A percentile compares a stretch with the other conserved stretches of the same genome.
Evolutionary conservation across 331 rosid genomes (phyloP).

Genomic region (Acacia pycnantha): DNA sequence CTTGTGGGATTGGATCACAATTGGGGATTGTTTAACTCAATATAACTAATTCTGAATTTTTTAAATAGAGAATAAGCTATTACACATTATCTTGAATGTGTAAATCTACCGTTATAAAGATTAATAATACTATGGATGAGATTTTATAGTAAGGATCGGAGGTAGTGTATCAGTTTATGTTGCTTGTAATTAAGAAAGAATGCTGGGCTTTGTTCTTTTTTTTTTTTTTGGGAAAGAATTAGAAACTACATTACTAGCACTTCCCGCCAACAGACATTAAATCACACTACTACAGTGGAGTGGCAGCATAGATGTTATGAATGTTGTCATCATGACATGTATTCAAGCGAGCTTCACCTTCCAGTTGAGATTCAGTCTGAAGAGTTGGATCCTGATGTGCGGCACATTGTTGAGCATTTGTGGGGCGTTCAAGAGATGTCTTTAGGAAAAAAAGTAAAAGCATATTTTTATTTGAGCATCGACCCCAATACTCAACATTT

Average conservation of each 20-base stretch:
- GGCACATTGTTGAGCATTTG: conserved; percentile 62
- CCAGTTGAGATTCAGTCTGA: conserved; percentile 32
- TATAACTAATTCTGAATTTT: neutral
- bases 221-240: conserved; percentile 3
- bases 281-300: conserved; percentile 37
- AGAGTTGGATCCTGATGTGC: conserved; percentile 34
- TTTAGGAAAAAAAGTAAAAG: conserved; percentile 46
- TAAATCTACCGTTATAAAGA: neutral
- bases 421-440: conserved; percentile 77
- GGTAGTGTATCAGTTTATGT: neutral
- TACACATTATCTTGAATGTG: neutral
- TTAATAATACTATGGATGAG: neutral
- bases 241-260: conserved; percentile 21
- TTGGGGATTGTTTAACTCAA: conserved; percentile 1
- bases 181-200: conserved; percentile 27
- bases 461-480: conserved; percentile 59
- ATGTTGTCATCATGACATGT: conserved; percentile 28
- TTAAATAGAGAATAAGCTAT: neutral
- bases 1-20: neutral
- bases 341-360: conserved; percentile 37
- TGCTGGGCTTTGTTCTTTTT: neutral
- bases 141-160: neutral
- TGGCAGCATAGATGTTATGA: conserved; percentile 35
- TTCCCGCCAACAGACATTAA: conserved; percentile 32
- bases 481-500: conserved; percentile 96